Evolutionary conservation across 306 rosid species (phyloP).

Genomic region (Lathyrus tuberosus): DNA sequence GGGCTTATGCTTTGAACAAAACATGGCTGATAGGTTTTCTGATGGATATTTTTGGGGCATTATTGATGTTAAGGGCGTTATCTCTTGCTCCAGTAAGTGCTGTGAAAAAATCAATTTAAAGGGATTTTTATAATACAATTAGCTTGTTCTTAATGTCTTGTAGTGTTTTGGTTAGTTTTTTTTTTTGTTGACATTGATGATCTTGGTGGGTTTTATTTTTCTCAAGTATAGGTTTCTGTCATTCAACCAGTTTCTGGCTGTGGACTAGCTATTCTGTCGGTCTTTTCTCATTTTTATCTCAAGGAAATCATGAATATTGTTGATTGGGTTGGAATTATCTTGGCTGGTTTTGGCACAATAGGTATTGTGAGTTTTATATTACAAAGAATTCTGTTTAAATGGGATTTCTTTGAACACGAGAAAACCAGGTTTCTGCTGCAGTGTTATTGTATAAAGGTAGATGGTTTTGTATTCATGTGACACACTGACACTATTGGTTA

Average conservation of each 20-base stretch:
- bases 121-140: not conserved
- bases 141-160: not conserved
- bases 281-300: slow-evolving; percentile 95
- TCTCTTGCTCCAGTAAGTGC: slow-evolving; percentile 92
- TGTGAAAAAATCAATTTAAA: not conserved
- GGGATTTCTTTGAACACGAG: not conserved
- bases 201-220: slow-evolving; percentile 30
- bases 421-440: slow-evolving; percentile 1
- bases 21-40: slow-evolving; percentile 84
- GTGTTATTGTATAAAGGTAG: slow-evolving; percentile 14
- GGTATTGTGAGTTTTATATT: slow-evolving; percentile 75
- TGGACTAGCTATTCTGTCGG: slow-evolving; percentile 92
- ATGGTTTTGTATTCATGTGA: slow-evolving; percentile 20
- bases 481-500: not conserved
- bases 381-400: slow-evolving; percentile 1
- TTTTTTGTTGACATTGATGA: slow-evolving; percentile 11
- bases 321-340: slow-evolving; percentile 90
- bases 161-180: not conserved
- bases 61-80: slow-evolving; percentile 88
- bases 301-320: slow-evolving; percentile 91
- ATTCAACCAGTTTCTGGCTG: slow-evolving; percentile 97
- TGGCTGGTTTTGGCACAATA: slow-evolving; percentile 96
- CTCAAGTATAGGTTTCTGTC: slow-evolving; percentile 74
- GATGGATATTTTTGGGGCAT: slow-evolving; percentile 93
- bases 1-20: slow-evolving; percentile 83